These are phyloP conservation scores for Mrakia blollopis DNA, from an alignment of 768 basidiomycete genomes.

Conservation along the genomic window DNA sequence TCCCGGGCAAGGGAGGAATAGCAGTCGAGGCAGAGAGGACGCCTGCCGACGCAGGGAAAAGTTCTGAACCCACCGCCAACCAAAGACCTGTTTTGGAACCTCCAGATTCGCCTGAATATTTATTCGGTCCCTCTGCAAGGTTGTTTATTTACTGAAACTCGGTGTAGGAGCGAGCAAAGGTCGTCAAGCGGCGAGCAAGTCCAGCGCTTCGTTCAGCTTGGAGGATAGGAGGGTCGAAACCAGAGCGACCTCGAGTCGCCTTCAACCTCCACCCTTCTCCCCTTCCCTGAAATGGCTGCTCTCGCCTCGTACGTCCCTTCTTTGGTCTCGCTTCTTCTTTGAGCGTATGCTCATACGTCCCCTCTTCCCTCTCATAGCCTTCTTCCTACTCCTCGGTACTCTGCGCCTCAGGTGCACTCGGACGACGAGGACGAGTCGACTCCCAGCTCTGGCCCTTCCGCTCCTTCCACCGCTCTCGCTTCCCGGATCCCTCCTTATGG, in stretches of 20 bases:
- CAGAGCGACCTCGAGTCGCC: neutral
- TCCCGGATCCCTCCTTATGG: constrained; percentile 58
- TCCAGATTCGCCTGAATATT: too few species aligned
- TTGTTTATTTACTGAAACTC: too few species aligned
- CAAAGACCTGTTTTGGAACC: too few species aligned
- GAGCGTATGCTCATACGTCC: neutral
- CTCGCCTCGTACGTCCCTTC: constrained; percentile 23
- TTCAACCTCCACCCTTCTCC: neutral
- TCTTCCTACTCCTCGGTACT: constrained; percentile 26
- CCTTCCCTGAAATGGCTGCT: constrained; percentile 19
- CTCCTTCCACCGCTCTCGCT: constrained; percentile 11
- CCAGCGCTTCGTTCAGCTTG: too few species aligned
- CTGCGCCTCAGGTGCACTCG: neutral
- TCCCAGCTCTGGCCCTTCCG: constrained; percentile 2
- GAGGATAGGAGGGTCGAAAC: too few species aligned
- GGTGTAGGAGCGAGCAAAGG: too few species aligned
- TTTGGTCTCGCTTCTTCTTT: neutral
- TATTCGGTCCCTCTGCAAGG: too few species aligned
- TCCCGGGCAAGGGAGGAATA: too few species aligned
- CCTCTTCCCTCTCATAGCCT: neutral
- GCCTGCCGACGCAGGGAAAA: too few species aligned
- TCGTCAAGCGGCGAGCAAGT: too few species aligned
- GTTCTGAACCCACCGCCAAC: too few species aligned
- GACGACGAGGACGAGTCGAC: constrained; percentile 17
- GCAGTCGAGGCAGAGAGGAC: too few species aligned